Percentiles rank a stretch among this genome's conserved stretches.
Conservation (phyloP, 1,284 basidiomycete genomes). For the Earliella scabrosa region DNA sequence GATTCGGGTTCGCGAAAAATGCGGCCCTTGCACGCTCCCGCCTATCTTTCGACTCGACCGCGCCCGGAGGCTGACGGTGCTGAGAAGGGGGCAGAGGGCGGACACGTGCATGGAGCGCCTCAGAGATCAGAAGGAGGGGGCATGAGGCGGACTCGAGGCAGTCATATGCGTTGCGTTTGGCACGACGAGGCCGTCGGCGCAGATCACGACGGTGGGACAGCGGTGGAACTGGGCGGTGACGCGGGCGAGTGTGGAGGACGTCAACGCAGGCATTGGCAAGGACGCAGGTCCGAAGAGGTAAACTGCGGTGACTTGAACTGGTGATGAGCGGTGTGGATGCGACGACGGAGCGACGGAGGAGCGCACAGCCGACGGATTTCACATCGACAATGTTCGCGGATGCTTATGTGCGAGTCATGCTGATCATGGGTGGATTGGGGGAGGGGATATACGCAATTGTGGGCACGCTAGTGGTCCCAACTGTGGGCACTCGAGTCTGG, state of each 20-base stretch:
- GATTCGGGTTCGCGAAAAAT: too few species aligned
- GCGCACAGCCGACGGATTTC: background rate
- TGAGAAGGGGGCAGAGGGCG: background rate
- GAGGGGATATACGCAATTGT: background rate
- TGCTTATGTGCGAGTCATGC: background rate
- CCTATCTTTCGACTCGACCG: too few species aligned
- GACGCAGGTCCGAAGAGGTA: background rate
- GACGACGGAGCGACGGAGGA: too few species aligned
- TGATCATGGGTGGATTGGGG: background rate
- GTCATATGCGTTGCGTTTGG: background rate
- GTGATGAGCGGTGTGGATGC: too few species aligned
- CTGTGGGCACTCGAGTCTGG: background rate
- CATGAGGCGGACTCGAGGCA: conserved; percentile 23
- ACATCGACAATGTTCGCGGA: conserved; percentile 6
- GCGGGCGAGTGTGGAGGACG: too few species aligned
- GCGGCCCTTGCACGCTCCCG: too few species aligned
- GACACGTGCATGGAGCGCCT: conserved; percentile 19
- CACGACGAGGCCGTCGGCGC: conserved; percentile 4
- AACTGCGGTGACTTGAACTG: too few species aligned
- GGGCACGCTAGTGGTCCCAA: background rate
- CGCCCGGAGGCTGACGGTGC: too few species aligned
- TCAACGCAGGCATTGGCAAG: background rate
- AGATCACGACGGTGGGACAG: conserved; percentile 13
- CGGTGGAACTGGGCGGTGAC: too few species aligned
- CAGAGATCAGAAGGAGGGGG: conserved; percentile 14